Evolutionary conservation across 306 rosid genomes (phyloP), one percentile per base, ranked within the genome.

Genomic region (Cyamopsis tetragonoloba): DNA sequence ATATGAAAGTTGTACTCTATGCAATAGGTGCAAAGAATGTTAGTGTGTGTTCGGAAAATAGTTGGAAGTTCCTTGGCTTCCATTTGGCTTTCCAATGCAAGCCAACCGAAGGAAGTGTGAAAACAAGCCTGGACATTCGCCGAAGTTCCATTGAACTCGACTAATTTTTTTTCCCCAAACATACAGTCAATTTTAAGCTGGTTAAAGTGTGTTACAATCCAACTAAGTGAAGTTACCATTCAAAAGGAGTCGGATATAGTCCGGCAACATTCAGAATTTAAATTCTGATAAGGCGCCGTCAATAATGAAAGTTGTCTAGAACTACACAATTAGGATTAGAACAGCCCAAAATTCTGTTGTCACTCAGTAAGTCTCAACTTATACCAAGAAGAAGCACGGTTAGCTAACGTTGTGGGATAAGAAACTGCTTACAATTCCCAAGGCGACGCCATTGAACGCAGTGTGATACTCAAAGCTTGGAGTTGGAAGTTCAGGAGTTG

Each of bases 391-490:
- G 54, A 49, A 66, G 43, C 50, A 62, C 23, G 20, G 56, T 43
- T 23, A 44, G 66, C 9, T 60, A 32, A 46, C 41, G 69, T 66
- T 68, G 56, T 78, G 24, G 60, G 49, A 39, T 19, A 55, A 71
- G 73, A 10, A 67, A 46, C 62, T 53, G 66, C 99, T 88, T 88
- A 95, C 99, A 63, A 95, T 95, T 79, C 99, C 99, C 69, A 90
- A 74, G 3, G 97, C 96, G 74, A 91, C 99, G 12, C 99, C 99
- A 62, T 79, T 56, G 77, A 95, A 95, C 46, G 97, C 96, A 4
- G 99, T 79, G 83, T 95, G 99, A 83, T 59, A 83, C 92, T 90
- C 97, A 53, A 82, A 90, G 74, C 99, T 95, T 75, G 99, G 99
- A 66, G 97, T 95, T 37, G 95, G 97, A 30, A 84, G 54, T 80